These are phyloP conservation scores for Arthrobotrys sphaeroides DNA, from an alignment of 2,329 filamentous ascomycete species.

Conservation along the genomic window DNA sequence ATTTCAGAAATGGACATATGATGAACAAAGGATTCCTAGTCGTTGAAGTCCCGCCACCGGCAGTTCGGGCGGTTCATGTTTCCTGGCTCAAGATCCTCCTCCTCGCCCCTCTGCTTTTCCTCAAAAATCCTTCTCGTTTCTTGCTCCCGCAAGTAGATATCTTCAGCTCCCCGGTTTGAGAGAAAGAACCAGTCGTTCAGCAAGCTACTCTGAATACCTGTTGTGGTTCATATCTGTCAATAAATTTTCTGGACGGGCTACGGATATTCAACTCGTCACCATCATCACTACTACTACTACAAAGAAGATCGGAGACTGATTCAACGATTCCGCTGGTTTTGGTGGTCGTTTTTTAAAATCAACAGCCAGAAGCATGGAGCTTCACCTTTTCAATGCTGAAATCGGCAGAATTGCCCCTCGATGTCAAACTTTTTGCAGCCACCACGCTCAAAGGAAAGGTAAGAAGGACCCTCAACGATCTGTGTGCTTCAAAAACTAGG, in stretches of 20 bases:
- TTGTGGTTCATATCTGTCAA: slow-evolving; percentile 38
- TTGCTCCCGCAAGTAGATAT: slow-evolving; percentile 32
- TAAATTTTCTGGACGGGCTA: slow-evolving; percentile 50
- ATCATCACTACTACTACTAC: slow-evolving; percentile 1
- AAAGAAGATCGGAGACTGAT: slow-evolving; percentile 52
- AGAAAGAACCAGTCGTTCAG: slow-evolving; percentile 33
- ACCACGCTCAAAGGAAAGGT: slow-evolving; percentile 99
- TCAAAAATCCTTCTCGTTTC: slow-evolving; percentile 21
- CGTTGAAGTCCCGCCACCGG: slow-evolving; percentile 42
- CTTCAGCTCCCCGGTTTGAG: slow-evolving; percentile 27
- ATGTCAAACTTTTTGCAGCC: slow-evolving; percentile 92
- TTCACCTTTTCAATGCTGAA: slow-evolving; percentile 87
- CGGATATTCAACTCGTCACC: slow-evolving; percentile 37
- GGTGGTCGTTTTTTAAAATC: slow-evolving; percentile 54
- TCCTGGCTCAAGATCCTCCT: slow-evolving; percentile 39
- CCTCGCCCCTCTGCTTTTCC: slow-evolving; percentile 39
- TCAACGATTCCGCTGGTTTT: slow-evolving; percentile 19
- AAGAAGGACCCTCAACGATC: slow-evolving; percentile 58
- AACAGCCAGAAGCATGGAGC: slow-evolving; percentile 87
- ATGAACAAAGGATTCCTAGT: slow-evolving; percentile 42
- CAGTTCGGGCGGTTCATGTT: slow-evolving; percentile 48
- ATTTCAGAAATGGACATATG: slow-evolving; percentile 35
- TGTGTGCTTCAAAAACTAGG: slow-evolving; percentile 10
- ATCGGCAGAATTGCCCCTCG: slow-evolving; percentile 75
- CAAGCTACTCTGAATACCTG: slow-evolving; percentile 29